phyloP scores from a whole-genome alignment of 768 basidiomycete species.

The Naematelia aurantialba region DNA sequence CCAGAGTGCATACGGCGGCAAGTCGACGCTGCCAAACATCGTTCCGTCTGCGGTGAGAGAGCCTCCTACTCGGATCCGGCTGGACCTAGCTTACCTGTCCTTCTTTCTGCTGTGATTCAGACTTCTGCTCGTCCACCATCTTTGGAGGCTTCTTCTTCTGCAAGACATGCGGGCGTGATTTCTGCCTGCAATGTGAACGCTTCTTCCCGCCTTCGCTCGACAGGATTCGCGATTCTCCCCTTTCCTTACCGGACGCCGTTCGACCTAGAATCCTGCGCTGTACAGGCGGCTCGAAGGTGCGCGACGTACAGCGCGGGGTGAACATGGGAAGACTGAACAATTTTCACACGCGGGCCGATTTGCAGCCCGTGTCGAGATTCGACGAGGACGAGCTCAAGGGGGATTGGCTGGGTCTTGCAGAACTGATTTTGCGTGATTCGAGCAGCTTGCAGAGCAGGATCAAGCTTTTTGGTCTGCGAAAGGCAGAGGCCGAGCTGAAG shows the following conservation, averaged over 20 bases:
- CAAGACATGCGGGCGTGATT: slow-evolving; percentile 81
- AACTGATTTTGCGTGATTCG: slow-evolving; percentile 50
- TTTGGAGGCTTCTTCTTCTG: slow-evolving; percentile 90
- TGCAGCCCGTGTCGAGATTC: slow-evolving; percentile 79
- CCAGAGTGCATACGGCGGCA: slow-evolving; percentile 31
- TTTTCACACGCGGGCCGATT: slow-evolving; percentile 47
- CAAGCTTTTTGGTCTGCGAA: slow-evolving; percentile 13
- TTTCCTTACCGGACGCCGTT: slow-evolving; percentile 30
- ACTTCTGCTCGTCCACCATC: slow-evolving; percentile 89
- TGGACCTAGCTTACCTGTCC: neutral
- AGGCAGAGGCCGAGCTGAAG: slow-evolving; percentile 7
- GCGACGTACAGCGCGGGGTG: neutral
- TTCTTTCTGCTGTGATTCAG: slow-evolving; percentile 51
- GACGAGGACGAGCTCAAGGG: slow-evolving; percentile 61
- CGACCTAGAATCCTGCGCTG: slow-evolving; percentile 28
- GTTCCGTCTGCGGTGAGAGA: slow-evolving; percentile 40
- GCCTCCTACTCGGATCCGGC: no score
- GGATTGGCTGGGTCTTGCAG: slow-evolving; percentile 68
- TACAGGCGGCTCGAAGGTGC: neutral
- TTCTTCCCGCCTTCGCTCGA: slow-evolving; percentile 57
- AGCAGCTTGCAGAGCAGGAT: slow-evolving; percentile 8
- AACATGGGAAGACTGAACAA: neutral
- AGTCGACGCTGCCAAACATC: slow-evolving; percentile 34
- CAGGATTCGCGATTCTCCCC: slow-evolving; percentile 24
- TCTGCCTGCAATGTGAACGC: slow-evolving; percentile 76